A percentile compares a stretch with the other conserved stretches of the same genome.
Evolutionary conservation across 768 basidiomycete species (phyloP).

Genomic region (Neoboletus magnificus): DNA sequence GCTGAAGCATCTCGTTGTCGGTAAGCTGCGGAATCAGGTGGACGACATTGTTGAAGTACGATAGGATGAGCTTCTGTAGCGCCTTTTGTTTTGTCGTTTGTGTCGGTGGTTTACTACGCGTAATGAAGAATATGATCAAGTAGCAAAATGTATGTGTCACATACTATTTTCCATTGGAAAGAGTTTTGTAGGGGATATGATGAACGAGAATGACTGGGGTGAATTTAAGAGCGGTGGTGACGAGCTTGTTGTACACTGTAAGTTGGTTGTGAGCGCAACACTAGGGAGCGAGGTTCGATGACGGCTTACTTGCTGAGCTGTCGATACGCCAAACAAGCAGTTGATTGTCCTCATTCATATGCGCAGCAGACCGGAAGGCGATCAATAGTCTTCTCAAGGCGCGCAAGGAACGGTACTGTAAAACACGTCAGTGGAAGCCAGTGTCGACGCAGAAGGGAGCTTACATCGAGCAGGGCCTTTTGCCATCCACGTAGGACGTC

Average conservation of each 20-base stretch:
- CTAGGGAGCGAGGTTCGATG: background rate
- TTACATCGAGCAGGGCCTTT: conserved; percentile 79
- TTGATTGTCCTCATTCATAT: conserved; percentile 84
- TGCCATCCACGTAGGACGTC: conserved; percentile 81
- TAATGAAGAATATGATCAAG: background rate
- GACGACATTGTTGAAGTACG: conserved; percentile 85
- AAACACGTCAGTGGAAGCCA: background rate
- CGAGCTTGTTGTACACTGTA: conserved; percentile 90
- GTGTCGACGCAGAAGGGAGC: conserved; percentile 11
- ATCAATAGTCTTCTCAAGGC: conserved; percentile 80
- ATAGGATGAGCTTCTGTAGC: conserved; percentile 81
- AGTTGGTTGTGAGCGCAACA: background rate
- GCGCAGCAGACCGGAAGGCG: conserved; percentile 87
- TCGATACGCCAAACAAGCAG: conserved; percentile 85
- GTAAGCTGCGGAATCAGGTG: conserved; percentile 76
- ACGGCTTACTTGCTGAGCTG: conserved; percentile 46
- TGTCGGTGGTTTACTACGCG: conserved; percentile 77
- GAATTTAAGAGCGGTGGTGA: conserved; percentile 82
- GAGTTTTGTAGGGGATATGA: conserved; percentile 84
- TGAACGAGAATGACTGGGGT: conserved; percentile 86
- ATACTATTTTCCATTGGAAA: conserved; percentile 82
- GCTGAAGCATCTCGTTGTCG: conserved; percentile 58
- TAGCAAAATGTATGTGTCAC: conserved; percentile 26
- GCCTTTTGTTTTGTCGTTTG: conserved; percentile 80
- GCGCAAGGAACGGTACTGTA: conserved; percentile 81